Base-by-base conservation (phyloP, 805 yeast genomes). In the Tetrapisispora phaffii region DNA sequence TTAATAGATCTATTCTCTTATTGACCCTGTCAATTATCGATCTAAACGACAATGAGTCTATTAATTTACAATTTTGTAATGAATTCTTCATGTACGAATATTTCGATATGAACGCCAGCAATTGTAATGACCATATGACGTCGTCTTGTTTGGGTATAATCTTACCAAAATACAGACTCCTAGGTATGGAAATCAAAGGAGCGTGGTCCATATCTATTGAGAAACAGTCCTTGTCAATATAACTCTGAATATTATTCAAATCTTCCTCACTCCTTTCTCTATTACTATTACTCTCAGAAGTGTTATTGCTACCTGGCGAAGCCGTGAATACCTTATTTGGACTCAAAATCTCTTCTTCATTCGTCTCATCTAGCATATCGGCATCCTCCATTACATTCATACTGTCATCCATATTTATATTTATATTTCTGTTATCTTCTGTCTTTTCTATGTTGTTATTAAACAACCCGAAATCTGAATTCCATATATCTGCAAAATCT, bases 71-170 rank as follows among this genome's bases (percentile, higher is more conserved):
- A 43, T 75, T 76, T 52, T 88, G 94, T 47, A 90, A 68, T 40
- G 72, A 73, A 33, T 79, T 81, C 56, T 89, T 84, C 61, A 89
- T 68, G 49, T 78, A 75, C 0, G 96, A 81, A 57, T 93, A 90
- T 63, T 90, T 90, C 4, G 97, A 88, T 35, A 89, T 85, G 63
- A 88, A 90, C 13, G 97, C 97, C 42, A 93, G 65, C 19, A 93
- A 72, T 63, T 90, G 97, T 44, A 90, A 69, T 4, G 95, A 83
- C 96, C 96, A 88, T 32, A 87, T 80, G 16, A 90, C 85, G 59
- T 90, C 98, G 60, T 90, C 97, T 50, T 85, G 95, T 46, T 86
- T 76, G 1, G 97, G 97, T 6, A 88, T 75, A n/a, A 89, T 73
- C 20, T 80, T 78, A 1, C 95, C 95, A 35, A 82, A 66, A 39